Base-by-base conservation (phyloP, 2,329 filamentous ascomycete genomes). In the Cytospora piceae region DNA sequence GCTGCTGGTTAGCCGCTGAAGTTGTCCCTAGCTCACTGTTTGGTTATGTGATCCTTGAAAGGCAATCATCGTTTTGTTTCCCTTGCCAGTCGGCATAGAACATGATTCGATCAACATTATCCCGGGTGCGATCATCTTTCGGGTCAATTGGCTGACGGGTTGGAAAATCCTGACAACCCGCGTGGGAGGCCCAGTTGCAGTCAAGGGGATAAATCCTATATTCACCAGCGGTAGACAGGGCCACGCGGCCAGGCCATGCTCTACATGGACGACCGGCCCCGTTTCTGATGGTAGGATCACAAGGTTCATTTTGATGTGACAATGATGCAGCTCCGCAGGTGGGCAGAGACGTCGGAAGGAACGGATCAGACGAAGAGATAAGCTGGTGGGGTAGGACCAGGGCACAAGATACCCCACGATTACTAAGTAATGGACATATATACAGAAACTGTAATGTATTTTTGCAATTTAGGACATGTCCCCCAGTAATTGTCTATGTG, bases 211-310 rank as follows among this genome's bases (percentile, higher is more conserved):
- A 22, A 22, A 22, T 46, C 20, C 42, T 34, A 12, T 9, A 3
- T 46, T 8, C 32, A 34, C 9, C 39, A 46, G 39, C 39, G 39
- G 20, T 17, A 46, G 39, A 15, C 11, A 46, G 39, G 5, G 14
- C 31, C 9, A 46, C 9, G n/a, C 11, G 20, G 42, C 20, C 17
- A 22, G 20, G 20, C 42, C 3, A 11, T n/a, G 9, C 11, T 5
- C 42, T 46, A n/a, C 20, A 22, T n/a, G n/a, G 37, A 22, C 42
- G 7, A 9, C 14, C 42, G 20, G 8, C 8, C 22, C 42, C 20
- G 9, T 64, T 49, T 22, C 32, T 32, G 5, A 29, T 51, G 32
- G 56, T 54, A 60, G 62, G 56, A 64, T 64, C 49, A 32, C 55
- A 58, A 42, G 32, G 46, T 27, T 42, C 46, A 64, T 29, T 2